Conservation (phyloP, 352 stramenopile genomes). For the Phytopythium litorale region DNA sequence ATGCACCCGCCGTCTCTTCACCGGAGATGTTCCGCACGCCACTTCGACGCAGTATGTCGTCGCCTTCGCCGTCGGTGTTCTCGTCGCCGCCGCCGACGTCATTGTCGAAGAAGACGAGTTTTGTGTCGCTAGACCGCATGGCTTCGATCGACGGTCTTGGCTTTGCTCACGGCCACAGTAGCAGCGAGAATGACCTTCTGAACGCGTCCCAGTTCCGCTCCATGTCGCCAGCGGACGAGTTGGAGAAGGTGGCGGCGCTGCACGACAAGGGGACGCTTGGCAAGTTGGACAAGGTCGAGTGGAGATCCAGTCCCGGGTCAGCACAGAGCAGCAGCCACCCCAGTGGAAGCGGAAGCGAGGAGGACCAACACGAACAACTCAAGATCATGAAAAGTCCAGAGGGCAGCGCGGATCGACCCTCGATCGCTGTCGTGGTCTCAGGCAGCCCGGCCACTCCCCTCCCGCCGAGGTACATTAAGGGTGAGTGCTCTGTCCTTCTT, state of each 20-base stretch:
- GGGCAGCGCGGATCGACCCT: neutral
- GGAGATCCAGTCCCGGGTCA: slow-evolving; percentile 24
- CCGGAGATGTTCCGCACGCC: slow-evolving; percentile 36
- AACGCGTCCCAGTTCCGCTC: slow-evolving; percentile 2
- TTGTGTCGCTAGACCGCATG: slow-evolving; percentile 30
- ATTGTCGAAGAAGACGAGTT: slow-evolving; percentile 12
- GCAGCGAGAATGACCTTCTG: neutral
- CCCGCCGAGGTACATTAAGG: slow-evolving; percentile 67
- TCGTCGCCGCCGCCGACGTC: neutral
- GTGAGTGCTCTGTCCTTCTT: slow-evolving; percentile 3
- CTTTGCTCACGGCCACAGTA: neutral
- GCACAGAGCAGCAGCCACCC: neutral
- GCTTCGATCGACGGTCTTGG: neutral
- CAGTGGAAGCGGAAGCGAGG: neutral
- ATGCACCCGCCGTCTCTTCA: neutral
- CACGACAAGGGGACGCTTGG: slow-evolving; percentile 44
- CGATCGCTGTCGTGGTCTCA: neutral
- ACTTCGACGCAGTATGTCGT: slow-evolving; percentile 24
- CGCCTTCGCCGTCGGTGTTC: slow-evolving; percentile 10
- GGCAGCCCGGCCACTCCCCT: slow-evolving; percentile 13
- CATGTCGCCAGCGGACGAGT: slow-evolving; percentile 48
- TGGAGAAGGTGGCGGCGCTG: slow-evolving; percentile 58
- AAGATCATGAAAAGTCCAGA: neutral
- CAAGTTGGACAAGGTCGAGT: slow-evolving; percentile 60
- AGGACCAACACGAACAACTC: neutral